Evolutionary conservation across 2,329 filamentous ascomycete genomes (phyloP), one percentile per base, ranked within the genome.

Genomic region (Neodidymelliopsis sp.): DNA sequence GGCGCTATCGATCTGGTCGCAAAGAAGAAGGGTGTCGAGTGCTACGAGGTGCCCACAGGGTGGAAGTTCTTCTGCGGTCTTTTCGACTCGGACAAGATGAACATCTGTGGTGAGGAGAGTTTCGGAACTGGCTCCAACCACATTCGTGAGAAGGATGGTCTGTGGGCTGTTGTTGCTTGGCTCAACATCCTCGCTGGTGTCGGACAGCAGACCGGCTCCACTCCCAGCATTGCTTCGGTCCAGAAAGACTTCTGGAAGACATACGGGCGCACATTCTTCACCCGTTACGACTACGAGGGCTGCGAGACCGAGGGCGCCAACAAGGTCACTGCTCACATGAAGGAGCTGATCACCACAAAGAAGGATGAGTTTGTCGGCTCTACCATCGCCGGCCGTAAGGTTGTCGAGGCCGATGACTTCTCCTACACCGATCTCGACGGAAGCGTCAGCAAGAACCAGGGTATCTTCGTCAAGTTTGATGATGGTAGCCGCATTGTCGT

Each of bases 41-140:
- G 85, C 77, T 99, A 99, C 78, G 94, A 99, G 77, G 94, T 99
- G 1, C 94, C 94, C 27, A 99, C 94, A 1, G 94, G 94, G 67
- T 99, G 94, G 94, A 97, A 96, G 82, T 96, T 90, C 78, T 99
- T 94, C 35, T 99, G 97, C 72, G 94, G 94, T 54, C 94, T 95
- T 30, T 96, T 91, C 59, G 94, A 95, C 47, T 84, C 97, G 59
- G 93, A 99, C 76, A 99, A 99, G 85, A 99, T 99, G 94, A 97
- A 94, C 69, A 99, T 99, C 73, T 99, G 94, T 71, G 94, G 94
- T 50, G 94, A 99, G 78, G 94, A 99, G 82, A 94, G 89, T 59
- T 99, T 99, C 74, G 94, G 94, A 61, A 99, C 94, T 9, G 94
- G 94, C 28, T 96, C 90, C 76, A 97, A 99, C 81, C 94, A 99